A percentile compares a stretch with the other conserved stretches of the same genome.
phyloP scores from a whole-genome alignment of 805 yeast genomes.

The Kluyveromyces siamensis region DNA sequence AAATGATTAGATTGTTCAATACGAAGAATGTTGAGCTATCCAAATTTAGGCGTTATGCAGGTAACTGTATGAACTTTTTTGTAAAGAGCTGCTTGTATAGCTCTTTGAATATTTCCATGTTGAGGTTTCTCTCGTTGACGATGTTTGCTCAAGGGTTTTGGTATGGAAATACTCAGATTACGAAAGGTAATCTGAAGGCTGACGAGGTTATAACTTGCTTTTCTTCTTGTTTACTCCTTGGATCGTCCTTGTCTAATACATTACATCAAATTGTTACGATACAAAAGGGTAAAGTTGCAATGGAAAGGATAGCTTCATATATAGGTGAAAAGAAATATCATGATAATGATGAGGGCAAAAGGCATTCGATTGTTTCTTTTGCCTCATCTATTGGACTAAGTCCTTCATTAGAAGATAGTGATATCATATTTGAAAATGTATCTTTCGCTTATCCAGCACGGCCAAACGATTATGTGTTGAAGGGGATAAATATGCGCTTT shows the following conservation, averaged over 20 bases:
- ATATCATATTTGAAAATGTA: constrained; percentile 46
- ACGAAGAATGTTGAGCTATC: constrained; percentile 45
- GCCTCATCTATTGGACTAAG: neutral
- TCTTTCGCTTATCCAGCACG: constrained; percentile 58
- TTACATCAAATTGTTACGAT: constrained; percentile 50
- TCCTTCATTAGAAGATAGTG: constrained; percentile 4
- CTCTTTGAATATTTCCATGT: constrained; percentile 44
- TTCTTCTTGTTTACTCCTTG: constrained; percentile 68
- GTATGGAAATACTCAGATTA: constrained; percentile 72
- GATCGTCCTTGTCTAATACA: constrained; percentile 47
- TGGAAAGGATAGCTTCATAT: constrained; percentile 38
- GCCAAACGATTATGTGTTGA: constrained; percentile 37
- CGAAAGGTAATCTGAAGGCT: constrained; percentile 38
- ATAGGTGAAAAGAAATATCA: constrained; percentile 16
- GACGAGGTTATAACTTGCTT: constrained; percentile 76
- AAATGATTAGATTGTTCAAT: constrained; percentile 52
- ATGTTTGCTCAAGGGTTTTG: constrained; percentile 91
- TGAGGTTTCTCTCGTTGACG: constrained; percentile 49
- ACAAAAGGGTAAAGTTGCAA: constrained; percentile 68
- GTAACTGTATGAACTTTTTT: constrained; percentile 32
- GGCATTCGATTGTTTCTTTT: neutral
- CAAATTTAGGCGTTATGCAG: constrained; percentile 29
- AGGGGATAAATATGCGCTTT: constrained; percentile 38
- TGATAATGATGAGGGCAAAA: neutral
- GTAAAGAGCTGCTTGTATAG: constrained; percentile 38